These are phyloP conservation scores for Petunia axillaris DNA, from an alignment of 257 asterid genomes.

Conservation along the genomic window DNA sequence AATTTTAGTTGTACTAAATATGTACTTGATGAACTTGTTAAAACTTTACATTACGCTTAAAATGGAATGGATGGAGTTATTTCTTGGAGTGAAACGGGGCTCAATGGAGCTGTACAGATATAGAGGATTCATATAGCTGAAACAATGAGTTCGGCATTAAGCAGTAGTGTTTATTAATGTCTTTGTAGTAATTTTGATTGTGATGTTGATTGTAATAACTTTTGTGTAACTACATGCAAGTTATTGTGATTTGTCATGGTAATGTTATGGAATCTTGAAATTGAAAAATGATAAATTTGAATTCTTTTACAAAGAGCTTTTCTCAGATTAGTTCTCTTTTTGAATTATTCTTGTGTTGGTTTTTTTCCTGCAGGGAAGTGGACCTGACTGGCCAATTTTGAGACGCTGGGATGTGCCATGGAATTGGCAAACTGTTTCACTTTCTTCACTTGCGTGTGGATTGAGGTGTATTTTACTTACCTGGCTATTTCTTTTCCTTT, in stretches of 20 bases:
- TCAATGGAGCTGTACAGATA: no score
- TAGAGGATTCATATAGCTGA: not conserved
- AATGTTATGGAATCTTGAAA: slow-evolving; percentile 15
- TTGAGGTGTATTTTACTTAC: slow-evolving; percentile 62
- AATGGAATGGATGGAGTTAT: no score
- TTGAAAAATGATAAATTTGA: not conserved
- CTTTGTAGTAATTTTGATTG: slow-evolving; percentile 2
- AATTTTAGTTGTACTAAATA: no score
- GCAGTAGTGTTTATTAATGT: not conserved
- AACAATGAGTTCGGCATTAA: not conserved
- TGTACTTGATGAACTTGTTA: no score
- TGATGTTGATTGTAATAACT: not conserved
- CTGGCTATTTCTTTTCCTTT: not conserved
- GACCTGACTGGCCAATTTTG: slow-evolving; percentile 65
- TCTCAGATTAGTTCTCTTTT: not conserved
- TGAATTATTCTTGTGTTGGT: slow-evolving; percentile 19
- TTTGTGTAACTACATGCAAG: not conserved
- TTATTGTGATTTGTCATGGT: not conserved
- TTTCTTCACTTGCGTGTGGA: slow-evolving; percentile 94
- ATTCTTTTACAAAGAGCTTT: not conserved
- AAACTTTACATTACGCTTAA: no score
- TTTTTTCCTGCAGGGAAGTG: slow-evolving; percentile 48
- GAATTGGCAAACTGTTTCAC: slow-evolving; percentile 94
- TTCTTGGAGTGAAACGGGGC: no score
- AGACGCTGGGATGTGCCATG: slow-evolving; percentile 97